Percentiles rank a stretch among this genome's conserved stretches.
Conservation (phyloP, 768 basidiomycete genomes). For the Pleurotus cornucopiae region DNA sequence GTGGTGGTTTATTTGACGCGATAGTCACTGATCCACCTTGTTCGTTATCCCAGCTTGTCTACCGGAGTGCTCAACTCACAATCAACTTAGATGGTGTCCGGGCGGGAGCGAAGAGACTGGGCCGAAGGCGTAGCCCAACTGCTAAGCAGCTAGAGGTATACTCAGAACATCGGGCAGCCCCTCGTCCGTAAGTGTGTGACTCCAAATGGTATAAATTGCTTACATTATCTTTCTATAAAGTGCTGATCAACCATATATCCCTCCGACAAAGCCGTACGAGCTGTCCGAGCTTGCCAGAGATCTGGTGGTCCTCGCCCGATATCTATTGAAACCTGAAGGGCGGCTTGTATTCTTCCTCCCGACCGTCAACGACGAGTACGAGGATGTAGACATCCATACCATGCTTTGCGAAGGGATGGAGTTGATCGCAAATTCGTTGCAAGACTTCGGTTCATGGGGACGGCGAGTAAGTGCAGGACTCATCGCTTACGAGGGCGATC, state of each 20-base stretch:
- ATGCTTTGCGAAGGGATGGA: constrained; percentile 87
- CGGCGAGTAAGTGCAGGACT: constrained; percentile 58
- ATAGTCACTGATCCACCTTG: constrained; percentile 95
- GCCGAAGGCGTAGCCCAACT: constrained; percentile 53
- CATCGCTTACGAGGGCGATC: too few relatives aligned
- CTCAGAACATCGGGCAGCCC: constrained; percentile 30
- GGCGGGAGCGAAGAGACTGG: constrained; percentile 80
- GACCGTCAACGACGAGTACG: constrained; percentile 87
- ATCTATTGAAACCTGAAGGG: constrained; percentile 80
- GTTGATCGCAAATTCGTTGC: constrained; percentile 82
- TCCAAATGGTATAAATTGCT: neutral
- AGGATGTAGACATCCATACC: constrained; percentile 76
- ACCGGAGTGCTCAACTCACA: neutral
- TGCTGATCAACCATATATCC: constrained; percentile 72
- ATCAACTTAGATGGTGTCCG: constrained; percentile 77
- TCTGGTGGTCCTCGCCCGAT: constrained; percentile 77
- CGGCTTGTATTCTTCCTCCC: constrained; percentile 95
- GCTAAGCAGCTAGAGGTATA: constrained; percentile 32
- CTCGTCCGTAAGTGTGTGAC: constrained; percentile 39
- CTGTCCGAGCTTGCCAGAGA: constrained; percentile 79
- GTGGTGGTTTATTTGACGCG: constrained; percentile 88
- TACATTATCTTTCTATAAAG: constrained; percentile 13
- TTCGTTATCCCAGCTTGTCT: constrained; percentile 30
- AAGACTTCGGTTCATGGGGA: constrained; percentile 95
- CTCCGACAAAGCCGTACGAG: constrained; percentile 91